These are phyloP conservation scores for Neofusicoccum cordaticola DNA, from an alignment of 2,329 filamentous ascomycete genomes.

Conservation along the genomic window DNA sequence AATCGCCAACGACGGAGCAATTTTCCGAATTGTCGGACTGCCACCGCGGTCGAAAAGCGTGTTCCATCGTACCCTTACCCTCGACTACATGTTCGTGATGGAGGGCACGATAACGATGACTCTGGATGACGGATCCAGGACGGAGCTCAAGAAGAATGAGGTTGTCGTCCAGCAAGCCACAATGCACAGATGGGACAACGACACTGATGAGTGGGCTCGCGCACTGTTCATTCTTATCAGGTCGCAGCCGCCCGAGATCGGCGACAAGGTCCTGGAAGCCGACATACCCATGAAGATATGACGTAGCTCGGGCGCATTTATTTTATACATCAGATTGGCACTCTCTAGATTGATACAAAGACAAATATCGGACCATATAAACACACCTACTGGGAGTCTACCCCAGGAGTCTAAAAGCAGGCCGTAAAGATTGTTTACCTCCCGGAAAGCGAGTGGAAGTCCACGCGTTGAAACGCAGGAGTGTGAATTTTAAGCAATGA, in stretches of 20 bases:
- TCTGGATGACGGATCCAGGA: background rate
- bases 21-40: background rate
- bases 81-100: slow-evolving; percentile 2
- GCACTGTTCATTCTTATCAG: background rate
- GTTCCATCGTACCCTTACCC: background rate
- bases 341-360: too few relatives aligned
- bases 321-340: too few relatives aligned
- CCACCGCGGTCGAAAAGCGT: background rate
- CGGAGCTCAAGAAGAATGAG: background rate
- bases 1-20: background rate
- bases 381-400: too few relatives aligned
- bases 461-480: too few relatives aligned
- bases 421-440: too few relatives aligned
- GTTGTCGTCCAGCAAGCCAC: background rate
- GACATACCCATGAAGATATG: slow-evolving; percentile 7
- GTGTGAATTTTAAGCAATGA: too few relatives aligned
- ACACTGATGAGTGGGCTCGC: slow-evolving; percentile 1
- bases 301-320: too few relatives aligned
- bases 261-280: background rate
- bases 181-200: slow-evolving; percentile 7
- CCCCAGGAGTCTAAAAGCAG: too few relatives aligned
- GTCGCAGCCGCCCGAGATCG: background rate
- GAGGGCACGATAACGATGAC: slow-evolving; percentile 3
- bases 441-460: too few relatives aligned
- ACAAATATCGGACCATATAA: too few relatives aligned